Conservation (phyloP, 208 protist genomes). For the Trypanosoma caninum region DNA sequence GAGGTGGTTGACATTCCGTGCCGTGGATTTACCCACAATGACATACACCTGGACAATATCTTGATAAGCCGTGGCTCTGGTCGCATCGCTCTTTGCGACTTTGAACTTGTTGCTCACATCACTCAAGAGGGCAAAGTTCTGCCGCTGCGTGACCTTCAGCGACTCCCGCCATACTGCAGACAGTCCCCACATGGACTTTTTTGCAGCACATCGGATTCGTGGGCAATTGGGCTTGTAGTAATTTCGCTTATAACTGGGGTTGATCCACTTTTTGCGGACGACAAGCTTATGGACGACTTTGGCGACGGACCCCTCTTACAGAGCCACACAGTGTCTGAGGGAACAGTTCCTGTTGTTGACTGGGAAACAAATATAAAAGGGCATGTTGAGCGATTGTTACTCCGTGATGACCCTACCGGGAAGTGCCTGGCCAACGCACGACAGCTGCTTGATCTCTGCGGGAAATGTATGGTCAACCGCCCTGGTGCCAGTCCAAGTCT, state of each 20-base stretch:
- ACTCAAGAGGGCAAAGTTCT: slow-evolving; percentile 7
- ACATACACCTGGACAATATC: slow-evolving; percentile 82
- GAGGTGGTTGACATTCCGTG: slow-evolving; percentile 12
- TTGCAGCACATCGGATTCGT: slow-evolving; percentile 49
- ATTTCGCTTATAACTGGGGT: slow-evolving; percentile 75
- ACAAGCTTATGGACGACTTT: slow-evolving; percentile 70
- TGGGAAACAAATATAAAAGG: slow-evolving; percentile 69
- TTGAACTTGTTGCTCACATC: slow-evolving; percentile 68
- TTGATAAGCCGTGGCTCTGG: slow-evolving; percentile 39
- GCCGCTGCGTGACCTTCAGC: slow-evolving; percentile 1
- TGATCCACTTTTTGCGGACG: slow-evolving; percentile 62
- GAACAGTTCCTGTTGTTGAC: slow-evolving; percentile 36
- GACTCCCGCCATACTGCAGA: slow-evolving; percentile 55
- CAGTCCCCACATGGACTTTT: slow-evolving; percentile 71
- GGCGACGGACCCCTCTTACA: slow-evolving; percentile 60
- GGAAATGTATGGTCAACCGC: slow-evolving; percentile 61
- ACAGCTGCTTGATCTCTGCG: slow-evolving; percentile 48
- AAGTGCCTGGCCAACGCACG: slow-evolving; percentile 14
- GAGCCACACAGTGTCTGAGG: slow-evolving; percentile 22
- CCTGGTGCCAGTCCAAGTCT: slow-evolving; percentile 20
- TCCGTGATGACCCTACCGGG: slow-evolving; percentile 23
- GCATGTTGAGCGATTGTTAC: slow-evolving; percentile 47
- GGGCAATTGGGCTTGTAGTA: slow-evolving; percentile 61
- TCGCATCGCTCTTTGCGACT: slow-evolving; percentile 73
- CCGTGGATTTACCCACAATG: slow-evolving; percentile 76